Percentiles rank a stretch among this genome's conserved stretches.
Evolutionary conservation across 495 filamentous ascomycete genomes (phyloP).

Genomic region (Daldinia grandis): DNA sequence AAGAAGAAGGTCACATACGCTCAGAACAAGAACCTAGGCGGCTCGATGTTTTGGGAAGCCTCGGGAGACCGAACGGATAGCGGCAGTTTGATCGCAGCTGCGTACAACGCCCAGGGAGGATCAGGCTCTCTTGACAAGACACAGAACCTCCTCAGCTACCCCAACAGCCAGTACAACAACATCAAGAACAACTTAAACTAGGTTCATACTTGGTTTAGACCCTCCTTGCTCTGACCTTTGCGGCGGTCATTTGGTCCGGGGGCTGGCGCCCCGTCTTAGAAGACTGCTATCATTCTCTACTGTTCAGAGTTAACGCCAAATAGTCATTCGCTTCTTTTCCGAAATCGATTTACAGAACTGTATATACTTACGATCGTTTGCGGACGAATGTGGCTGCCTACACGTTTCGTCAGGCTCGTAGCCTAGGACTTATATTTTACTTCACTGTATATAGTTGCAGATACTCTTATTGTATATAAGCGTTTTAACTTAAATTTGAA

Average conservation of each 20-base stretch:
- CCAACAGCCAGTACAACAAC: slow-evolving; percentile 55
- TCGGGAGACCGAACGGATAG: slow-evolving; percentile 70
- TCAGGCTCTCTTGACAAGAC: slow-evolving; percentile 42
- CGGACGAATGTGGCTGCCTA: not conserved
- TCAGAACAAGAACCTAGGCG: slow-evolving; percentile 68
- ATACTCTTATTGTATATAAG: slow-evolving; percentile 19
- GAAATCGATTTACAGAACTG: slow-evolving; percentile 13
- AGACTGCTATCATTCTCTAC: slow-evolving; percentile 7
- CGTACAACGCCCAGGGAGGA: slow-evolving; percentile 49
- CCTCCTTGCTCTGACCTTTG: not conserved
- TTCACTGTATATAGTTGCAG: slow-evolving; percentile 27
- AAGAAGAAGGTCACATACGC: slow-evolving; percentile 72
- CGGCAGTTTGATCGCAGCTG: slow-evolving; percentile 70
- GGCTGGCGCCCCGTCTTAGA: slow-evolving; percentile 35
- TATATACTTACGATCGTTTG: slow-evolving; percentile 20
- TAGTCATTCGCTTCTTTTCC: slow-evolving; percentile 20
- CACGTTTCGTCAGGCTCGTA: not conserved
- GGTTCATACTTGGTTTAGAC: not conserved
- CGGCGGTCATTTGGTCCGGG: slow-evolving; percentile 33
- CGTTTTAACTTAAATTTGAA: not conserved
- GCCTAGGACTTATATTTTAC: not conserved
- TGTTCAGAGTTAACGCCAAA: not conserved
- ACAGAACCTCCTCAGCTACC: slow-evolving; percentile 53
- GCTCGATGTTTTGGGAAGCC: slow-evolving; percentile 93
- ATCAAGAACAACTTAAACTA: slow-evolving; percentile 47